These are phyloP conservation scores for Colletotrichum liaoningense DNA, from an alignment of 2,329 filamentous ascomycete species.

Conservation along the genomic window DNA sequence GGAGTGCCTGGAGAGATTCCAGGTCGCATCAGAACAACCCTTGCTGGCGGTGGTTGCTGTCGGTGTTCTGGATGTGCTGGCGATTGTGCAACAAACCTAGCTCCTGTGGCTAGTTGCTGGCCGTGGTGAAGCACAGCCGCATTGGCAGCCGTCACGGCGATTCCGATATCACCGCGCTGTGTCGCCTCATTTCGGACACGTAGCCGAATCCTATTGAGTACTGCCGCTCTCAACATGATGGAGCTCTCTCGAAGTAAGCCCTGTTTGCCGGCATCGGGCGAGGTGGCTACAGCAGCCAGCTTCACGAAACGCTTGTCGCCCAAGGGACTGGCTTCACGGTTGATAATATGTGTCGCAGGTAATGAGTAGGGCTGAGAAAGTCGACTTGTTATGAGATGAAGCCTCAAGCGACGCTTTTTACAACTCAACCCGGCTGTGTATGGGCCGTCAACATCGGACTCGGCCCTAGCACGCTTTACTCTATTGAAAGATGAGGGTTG, in stretches of 20 bases:
- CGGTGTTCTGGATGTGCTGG: not conserved
- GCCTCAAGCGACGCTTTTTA: slow-evolving; percentile 76
- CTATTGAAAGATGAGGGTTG: not conserved
- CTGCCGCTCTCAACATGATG: slow-evolving; percentile 72
- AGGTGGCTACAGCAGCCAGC: slow-evolving; percentile 50
- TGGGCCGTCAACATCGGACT: slow-evolving; percentile 70
- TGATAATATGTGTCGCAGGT: slow-evolving; percentile 76
- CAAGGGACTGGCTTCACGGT: slow-evolving; percentile 62
- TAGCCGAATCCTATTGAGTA: slow-evolving; percentile 70
- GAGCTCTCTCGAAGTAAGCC: slow-evolving; percentile 58
- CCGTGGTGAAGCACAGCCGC: slow-evolving; percentile 49
- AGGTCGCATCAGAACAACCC: slow-evolving; percentile 23
- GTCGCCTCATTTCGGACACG: slow-evolving; percentile 54
- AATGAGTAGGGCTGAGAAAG: slow-evolving; percentile 77
- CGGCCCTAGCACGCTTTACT: slow-evolving; percentile 48
- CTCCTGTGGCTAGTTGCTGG: slow-evolving; percentile 46
- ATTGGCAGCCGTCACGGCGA: slow-evolving; percentile 47
- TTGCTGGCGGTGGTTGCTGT: slow-evolving; percentile 16
- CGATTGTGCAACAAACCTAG: slow-evolving; percentile 43
- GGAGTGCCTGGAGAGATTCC: not conserved
- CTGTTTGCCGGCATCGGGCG: slow-evolving; percentile 48
- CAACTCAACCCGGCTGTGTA: slow-evolving; percentile 60
- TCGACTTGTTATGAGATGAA: slow-evolving; percentile 74
- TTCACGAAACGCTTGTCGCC: slow-evolving; percentile 62
- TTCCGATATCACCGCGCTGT: slow-evolving; percentile 43